Evolutionary conservation across 768 basidiomycete species (phyloP).

Genomic region (Suillus subaureus): DNA sequence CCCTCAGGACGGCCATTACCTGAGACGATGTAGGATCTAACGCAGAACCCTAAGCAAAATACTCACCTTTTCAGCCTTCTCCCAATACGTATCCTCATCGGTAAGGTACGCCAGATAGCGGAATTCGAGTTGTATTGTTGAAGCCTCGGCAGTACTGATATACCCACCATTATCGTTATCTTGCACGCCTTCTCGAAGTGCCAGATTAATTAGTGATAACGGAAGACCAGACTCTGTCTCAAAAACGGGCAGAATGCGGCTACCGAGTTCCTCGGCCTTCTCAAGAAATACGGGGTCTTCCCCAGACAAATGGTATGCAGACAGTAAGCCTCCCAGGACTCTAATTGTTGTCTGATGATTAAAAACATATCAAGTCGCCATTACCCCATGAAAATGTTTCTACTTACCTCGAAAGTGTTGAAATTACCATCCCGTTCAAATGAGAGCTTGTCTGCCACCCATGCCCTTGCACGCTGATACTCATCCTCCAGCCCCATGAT

Average conservation of each 20-base stretch:
- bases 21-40: constrained; percentile 22
- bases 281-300: constrained; percentile 71
- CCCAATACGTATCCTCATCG: constrained; percentile 79
- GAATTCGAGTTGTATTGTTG: constrained; percentile 89
- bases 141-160: constrained; percentile 83
- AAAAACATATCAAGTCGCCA: constrained; percentile 9
- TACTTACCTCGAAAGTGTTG: constrained; percentile 87
- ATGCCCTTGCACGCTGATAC: constrained; percentile 73
- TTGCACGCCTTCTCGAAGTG: constrained; percentile 55
- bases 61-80: constrained; percentile 69
- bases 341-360: constrained; percentile 81
- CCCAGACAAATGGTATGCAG: constrained; percentile 78
- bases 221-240: constrained; percentile 83
- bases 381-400: neutral
- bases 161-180: constrained; percentile 61
- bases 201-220: constrained; percentile 77
- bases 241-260: constrained; percentile 84
- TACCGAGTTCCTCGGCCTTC: constrained; percentile 80
- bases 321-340: constrained; percentile 86
- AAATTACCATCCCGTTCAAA: constrained; percentile 80
- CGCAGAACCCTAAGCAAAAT: neutral
- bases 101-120: constrained; percentile 83
- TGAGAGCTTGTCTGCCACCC: constrained; percentile 68
- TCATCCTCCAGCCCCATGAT: constrained; percentile 84
- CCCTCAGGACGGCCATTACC: constrained; percentile 74